Evolutionary conservation across 2,329 filamentous ascomycete genomes (phyloP).

Genomic region (Trichoderma citrinoviride): DNA sequence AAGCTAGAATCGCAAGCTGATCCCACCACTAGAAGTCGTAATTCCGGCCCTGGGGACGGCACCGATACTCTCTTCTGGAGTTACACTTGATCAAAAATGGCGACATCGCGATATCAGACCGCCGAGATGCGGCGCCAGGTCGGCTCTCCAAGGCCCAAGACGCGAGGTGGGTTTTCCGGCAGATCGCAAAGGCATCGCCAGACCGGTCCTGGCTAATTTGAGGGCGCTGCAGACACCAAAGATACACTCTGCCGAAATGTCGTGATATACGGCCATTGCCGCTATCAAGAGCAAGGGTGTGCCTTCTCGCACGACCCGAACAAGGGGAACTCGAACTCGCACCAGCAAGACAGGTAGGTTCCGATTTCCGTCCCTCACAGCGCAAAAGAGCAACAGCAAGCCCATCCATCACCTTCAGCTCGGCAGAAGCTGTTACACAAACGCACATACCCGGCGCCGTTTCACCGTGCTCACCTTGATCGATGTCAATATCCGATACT

Average conservation of each 20-base stretch:
- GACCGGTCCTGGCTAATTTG: background rate
- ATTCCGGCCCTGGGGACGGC: conserved; percentile 39
- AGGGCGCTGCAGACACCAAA: conserved; percentile 62
- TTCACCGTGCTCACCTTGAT: background rate
- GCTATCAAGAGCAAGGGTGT: conserved; percentile 88
- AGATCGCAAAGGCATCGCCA: background rate
- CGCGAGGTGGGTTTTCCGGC: conserved; percentile 46
- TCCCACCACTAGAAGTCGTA: conserved; percentile 41
- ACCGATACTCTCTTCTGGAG: conserved; percentile 26
- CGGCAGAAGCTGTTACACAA: background rate
- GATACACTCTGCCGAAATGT: conserved; percentile 91
- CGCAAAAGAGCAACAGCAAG: background rate
- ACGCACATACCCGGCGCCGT: background rate
- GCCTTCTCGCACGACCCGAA: conserved; percentile 83
- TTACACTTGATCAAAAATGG: conserved; percentile 39
- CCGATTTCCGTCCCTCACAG: background rate
- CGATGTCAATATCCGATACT: background rate
- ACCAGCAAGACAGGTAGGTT: conserved; percentile 52
- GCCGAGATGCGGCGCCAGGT: conserved; percentile 52
- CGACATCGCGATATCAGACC: conserved; percentile 45
- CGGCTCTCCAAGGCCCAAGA: conserved; percentile 56
- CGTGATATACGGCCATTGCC: conserved; percentile 88
- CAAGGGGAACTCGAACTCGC: conserved; percentile 45
- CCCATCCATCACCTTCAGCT: too few species aligned
- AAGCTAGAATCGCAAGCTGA: conserved; percentile 22